Percentiles rank a stretch among this genome's conserved stretches.
These are phyloP conservation scores for Acacia melanoxylon DNA, from an alignment of 306 rosid genomes.

Conservation along the genomic window DNA sequence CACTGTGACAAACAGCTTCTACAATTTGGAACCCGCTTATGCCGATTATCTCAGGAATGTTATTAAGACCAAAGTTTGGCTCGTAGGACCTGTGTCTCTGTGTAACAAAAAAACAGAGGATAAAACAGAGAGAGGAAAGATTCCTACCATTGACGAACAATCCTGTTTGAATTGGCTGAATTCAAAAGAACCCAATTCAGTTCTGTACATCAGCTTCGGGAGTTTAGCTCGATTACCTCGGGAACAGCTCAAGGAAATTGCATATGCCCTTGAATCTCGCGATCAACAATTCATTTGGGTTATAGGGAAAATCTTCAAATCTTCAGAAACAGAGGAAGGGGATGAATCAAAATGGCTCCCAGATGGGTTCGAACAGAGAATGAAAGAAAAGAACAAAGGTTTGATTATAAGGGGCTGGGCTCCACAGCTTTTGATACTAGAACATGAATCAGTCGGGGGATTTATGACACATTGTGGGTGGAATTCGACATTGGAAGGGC, in stretches of 20 bases:
- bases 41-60: slow-evolving; percentile 38
- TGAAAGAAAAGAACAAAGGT: slow-evolving; percentile 48
- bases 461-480: slow-evolving; percentile 81
- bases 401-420: slow-evolving; percentile 68
- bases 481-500: slow-evolving; percentile 70
- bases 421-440: slow-evolving; percentile 64
- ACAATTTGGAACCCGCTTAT: slow-evolving; percentile 52
- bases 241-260: slow-evolving; percentile 55
- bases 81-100: slow-evolving; percentile 65
- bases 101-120: slow-evolving; percentile 43
- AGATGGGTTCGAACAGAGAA: slow-evolving; percentile 49
- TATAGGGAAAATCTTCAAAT: slow-evolving; percentile 38
- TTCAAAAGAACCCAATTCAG: slow-evolving; percentile 53
- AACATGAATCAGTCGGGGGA: slow-evolving; percentile 57
- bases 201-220: slow-evolving; percentile 61
- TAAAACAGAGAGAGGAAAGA: slow-evolving; percentile 47
- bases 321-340: slow-evolving; percentile 20
- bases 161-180: slow-evolving; percentile 53
- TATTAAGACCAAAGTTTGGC: slow-evolving; percentile 48
- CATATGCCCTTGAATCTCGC: slow-evolving; percentile 57
- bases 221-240: slow-evolving; percentile 43
- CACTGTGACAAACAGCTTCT: slow-evolving; percentile 55
- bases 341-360: slow-evolving; percentile 29
- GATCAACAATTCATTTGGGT: slow-evolving; percentile 66
- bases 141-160: slow-evolving; percentile 44